Base-by-base conservation (phyloP, 1,139 yeast species). In the Lodderomyces jiufengensis region DNA sequence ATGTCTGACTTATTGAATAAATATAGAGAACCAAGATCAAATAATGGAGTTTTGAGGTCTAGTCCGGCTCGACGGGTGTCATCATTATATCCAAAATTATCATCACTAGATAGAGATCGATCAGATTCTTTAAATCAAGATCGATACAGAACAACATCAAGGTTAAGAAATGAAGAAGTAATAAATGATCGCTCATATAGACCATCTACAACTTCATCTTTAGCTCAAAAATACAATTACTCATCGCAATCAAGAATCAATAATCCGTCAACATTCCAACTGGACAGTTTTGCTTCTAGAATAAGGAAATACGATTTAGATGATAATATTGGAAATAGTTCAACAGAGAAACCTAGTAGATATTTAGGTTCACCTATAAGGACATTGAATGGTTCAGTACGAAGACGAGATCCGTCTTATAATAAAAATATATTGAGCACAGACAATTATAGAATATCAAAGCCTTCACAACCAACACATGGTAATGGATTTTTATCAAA, bases 401-500 rank as follows among this genome's bases (percentile, higher is more conserved):
- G 43, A 10, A 32, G 46, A 15, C 33, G 39, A 20, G 46, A 45
- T 16, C 36, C 38, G 9, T 43, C 42, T 10, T 23, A 49, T 20
- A 49, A 47, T 23, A 47, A 46, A 27, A 37, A 39, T 13, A 31
- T 47, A 26, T 43, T 30, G 5, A 15, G 27, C 6, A 18, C 27
- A 7, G 32, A 24, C 11, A 31, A 36, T 15, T 40, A 42, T 21
- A 32, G 38, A 26, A 29, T 45, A 9, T 34, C 43, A 23, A 45
- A 45, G 14, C 12, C 36, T 11, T 25, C 26, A 12, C 29, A 16
- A 10, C 33, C 24, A 12, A 27, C 31, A 9, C 37, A 38, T 22
- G 24, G 11, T 9, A 26, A 27, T 12, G 54, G 54, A 14, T 27
- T 50, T 9, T 33, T 51, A 31, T 41, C 46, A 7, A 43, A 45